Evolutionary conservation across 2,329 filamentous ascomycete species (phyloP).

Genomic region (Ascochyta pisi): DNA sequence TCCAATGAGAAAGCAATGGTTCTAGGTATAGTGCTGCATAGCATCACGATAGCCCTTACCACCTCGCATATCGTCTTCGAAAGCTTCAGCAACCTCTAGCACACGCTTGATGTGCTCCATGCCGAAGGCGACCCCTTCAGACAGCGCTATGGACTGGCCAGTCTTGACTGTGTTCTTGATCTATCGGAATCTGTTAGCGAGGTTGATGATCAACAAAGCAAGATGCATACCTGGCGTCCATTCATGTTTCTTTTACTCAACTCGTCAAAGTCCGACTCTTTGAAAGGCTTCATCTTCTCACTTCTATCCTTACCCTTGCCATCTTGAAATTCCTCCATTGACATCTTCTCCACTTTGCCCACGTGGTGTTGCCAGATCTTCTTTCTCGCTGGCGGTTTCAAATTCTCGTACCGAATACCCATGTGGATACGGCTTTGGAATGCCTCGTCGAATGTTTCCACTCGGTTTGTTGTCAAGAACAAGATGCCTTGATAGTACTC

Average conservation of each 20-base stretch:
- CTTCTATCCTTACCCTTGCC: constrained; percentile 54
- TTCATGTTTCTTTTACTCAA: constrained; percentile 74
- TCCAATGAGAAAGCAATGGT: too few relatives aligned
- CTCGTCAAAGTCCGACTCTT: constrained; percentile 69
- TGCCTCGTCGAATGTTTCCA: constrained; percentile 87
- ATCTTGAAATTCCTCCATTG: constrained; percentile 50
- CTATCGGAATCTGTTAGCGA: constrained; percentile 53
- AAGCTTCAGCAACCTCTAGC: constrained; percentile 82
- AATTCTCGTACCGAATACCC: constrained; percentile 78
- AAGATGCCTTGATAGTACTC: constrained; percentile 94
- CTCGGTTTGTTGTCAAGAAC: constrained; percentile 88
- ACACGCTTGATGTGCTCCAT: constrained; percentile 84
- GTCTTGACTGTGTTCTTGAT: constrained; percentile 90
- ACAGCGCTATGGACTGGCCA: constrained; percentile 81
- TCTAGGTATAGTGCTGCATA: constrained; percentile 77
- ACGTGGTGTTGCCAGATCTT: constrained; percentile 87
- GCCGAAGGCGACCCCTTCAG: constrained; percentile 72
- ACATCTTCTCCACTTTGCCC: constrained; percentile 66
- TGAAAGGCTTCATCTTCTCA: constrained; percentile 58
- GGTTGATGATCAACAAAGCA: not conserved
- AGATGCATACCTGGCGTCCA: constrained; percentile 64
- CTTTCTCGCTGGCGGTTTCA: constrained; percentile 75
- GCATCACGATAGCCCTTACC: constrained; percentile 81
- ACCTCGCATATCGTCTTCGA: constrained; percentile 83
- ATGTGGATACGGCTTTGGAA: constrained; percentile 90